A percentile compares a stretch with the other conserved stretches of the same genome.
These are phyloP conservation scores for Daldinia vernicosa DNA, from an alignment of 495 filamentous ascomycete species.

Conservation along the genomic window DNA sequence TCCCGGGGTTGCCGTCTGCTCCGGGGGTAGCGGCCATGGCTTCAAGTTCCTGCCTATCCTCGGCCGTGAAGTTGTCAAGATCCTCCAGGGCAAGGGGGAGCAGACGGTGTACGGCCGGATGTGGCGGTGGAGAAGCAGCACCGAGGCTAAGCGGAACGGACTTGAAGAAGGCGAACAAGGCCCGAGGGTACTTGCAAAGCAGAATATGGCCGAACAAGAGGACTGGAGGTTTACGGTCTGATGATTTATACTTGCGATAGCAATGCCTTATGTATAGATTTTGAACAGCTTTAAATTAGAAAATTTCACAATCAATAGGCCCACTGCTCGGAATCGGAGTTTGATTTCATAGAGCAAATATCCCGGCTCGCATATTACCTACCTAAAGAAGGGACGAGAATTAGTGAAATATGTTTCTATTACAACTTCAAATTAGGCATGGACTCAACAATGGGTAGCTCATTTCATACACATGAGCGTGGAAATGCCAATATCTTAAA, in stretches of 20 bases:
- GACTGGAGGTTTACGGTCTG: conserved; percentile 38
- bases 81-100: conserved; percentile 41
- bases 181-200: conserved; percentile 42
- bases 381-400: too few species aligned
- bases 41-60: conserved; percentile 86
- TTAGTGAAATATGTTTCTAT: too few species aligned
- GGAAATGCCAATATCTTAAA: too few species aligned
- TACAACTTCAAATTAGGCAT: too few species aligned
- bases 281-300: too few species aligned
- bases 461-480: too few species aligned
- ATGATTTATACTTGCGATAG: background rate
- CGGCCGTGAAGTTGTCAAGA: conserved; percentile 72
- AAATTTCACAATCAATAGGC: too few species aligned
- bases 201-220: conserved; percentile 44
- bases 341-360: too few species aligned
- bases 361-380: too few species aligned
- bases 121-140: conserved; percentile 47
- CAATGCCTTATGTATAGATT: too few species aligned
- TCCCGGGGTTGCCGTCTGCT: conserved; percentile 72
- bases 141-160: conserved; percentile 38
- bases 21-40: conserved; percentile 79
- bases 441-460: too few species aligned
- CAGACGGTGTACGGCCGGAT: conserved; percentile 42
- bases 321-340: too few species aligned
- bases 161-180: conserved; percentile 50